Base-by-base conservation (phyloP, 2,329 filamentous ascomycete species). In the Blastomyces silverae region DNA sequence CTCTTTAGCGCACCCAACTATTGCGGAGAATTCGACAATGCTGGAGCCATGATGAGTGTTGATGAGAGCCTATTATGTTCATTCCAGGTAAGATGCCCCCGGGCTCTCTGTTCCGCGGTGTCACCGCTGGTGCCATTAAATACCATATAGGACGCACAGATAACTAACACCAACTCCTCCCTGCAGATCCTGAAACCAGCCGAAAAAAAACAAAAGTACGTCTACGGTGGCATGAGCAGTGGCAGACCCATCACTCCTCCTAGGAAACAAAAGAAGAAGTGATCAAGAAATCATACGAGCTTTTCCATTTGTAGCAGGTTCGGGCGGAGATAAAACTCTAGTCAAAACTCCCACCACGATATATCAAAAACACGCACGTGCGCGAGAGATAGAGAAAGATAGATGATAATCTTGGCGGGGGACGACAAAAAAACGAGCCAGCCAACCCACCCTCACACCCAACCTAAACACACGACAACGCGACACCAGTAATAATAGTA, bases 191-290 rank as follows among this genome's bases (percentile, higher is more conserved):
- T 99, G 83, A 99, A 97, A 84, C 94, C 94, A 76, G 94, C 94
- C 80, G 94, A 99, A 87, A 99, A 99, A 89, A 99, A 99, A 89
- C 93, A 97, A 91, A 97, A 97, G 92, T 97, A 96, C 84, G 92
- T 95, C 77, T 85, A 87, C 82, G 84, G 83, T 82, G 84, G 85
- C 82, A 84, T 89, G 80, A 87, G 85, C 81, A 84, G 84, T 81
- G 83, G 85, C 82, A 85, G 83, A 82, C 84, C 85, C 79, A 82
- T 85, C 80, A 87, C 86, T 84, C 83, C 87, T 83, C 85, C 86
- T 79, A 83, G 84, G 82, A 90, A 88, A 79, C 83, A 85, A 78
- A 86, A 87, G 79, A 83, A 85, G 80, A 87, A 87, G 82, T 84
- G 86, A 73, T 86, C 73, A 73, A 77, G 82, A 84, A 82, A 83